A percentile compares a stretch with the other conserved stretches of the same genome.
phyloP scores from a whole-genome alignment of 768 basidiomycete species.

The Candolleomyces eurysporus region DNA sequence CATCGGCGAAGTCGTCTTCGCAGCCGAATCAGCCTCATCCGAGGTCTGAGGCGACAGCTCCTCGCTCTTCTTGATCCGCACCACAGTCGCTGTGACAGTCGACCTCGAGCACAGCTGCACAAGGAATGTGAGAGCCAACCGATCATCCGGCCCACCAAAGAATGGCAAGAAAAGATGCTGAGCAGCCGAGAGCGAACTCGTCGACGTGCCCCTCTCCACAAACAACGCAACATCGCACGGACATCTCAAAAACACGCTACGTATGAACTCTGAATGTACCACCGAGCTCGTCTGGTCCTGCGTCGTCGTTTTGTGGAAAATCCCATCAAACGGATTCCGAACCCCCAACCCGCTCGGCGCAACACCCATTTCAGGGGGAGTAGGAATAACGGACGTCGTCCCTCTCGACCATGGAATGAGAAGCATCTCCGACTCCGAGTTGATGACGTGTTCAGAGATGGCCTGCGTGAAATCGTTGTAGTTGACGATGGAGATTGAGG shows the following conservation, averaged over 20 bases:
- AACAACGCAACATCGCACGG: constrained; percentile 81
- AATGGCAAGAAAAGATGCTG: constrained; percentile 84
- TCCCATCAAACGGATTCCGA: constrained; percentile 66
- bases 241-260: constrained; percentile 73
- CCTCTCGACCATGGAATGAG: constrained; percentile 81
- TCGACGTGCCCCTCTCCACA: constrained; percentile 64
- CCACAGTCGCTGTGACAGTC: constrained; percentile 66
- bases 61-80: constrained; percentile 55
- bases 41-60: constrained; percentile 6
- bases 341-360: constrained; percentile 15
- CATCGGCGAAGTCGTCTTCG: constrained; percentile 6
- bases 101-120: constrained; percentile 71
- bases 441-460: constrained; percentile 61
- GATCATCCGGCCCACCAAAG: constrained; percentile 93
- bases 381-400: constrained; percentile 18
- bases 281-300: constrained; percentile 44
- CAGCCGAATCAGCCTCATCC: constrained; percentile 16
- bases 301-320: constrained; percentile 38
- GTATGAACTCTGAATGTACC: constrained; percentile 76
- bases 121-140: constrained; percentile 77
- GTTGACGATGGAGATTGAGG: constrained; percentile 75
- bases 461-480: constrained; percentile 68
- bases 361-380: constrained; percentile 4
- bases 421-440: constrained; percentile 65
- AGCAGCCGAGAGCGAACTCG: constrained; percentile 19